A percentile compares a stretch with the other conserved stretches of the same genome.
phyloP scores from a whole-genome alignment of 768 basidiomycete species.

The Amanita pseudoporphyria region DNA sequence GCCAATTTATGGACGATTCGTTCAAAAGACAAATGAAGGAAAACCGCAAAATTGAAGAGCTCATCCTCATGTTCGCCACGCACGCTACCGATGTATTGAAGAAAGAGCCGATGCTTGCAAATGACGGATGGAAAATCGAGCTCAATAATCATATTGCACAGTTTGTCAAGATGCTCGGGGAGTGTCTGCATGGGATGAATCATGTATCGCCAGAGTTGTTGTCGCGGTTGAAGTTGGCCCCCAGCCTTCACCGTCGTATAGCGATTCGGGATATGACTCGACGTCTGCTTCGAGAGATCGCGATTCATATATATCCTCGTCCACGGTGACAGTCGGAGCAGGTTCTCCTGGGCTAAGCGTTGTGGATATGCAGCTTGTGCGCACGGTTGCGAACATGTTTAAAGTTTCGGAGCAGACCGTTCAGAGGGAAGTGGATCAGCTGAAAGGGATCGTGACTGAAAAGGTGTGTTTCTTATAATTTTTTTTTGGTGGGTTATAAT shows the following conservation, averaged over 20 bases:
- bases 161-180: slow-evolving; percentile 81
- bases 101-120: slow-evolving; percentile 78
- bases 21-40: slow-evolving; percentile 92
- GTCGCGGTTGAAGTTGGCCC: slow-evolving; percentile 72
- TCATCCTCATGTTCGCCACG: slow-evolving; percentile 93
- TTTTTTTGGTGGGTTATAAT: neutral
- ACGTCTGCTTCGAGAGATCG: slow-evolving; percentile 52
- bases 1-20: slow-evolving; percentile 74
- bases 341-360: slow-evolving; percentile 32
- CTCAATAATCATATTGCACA: slow-evolving; percentile 86
- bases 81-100: slow-evolving; percentile 80
- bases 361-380: slow-evolving; percentile 72
- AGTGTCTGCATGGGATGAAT: slow-evolving; percentile 61
- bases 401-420: slow-evolving; percentile 60
- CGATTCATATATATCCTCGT: slow-evolving; percentile 14
- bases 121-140: slow-evolving; percentile 89
- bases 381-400: slow-evolving; percentile 62
- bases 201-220: slow-evolving; percentile 81
- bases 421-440: slow-evolving; percentile 63
- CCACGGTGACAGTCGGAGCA: neutral
- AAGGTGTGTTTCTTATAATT: slow-evolving; percentile 53
- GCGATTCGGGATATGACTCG: slow-evolving; percentile 59
- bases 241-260: slow-evolving; percentile 46
- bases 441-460: slow-evolving; percentile 61
- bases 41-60: slow-evolving; percentile 93